phyloP scores from a whole-genome alignment of 1,139 yeast species.

The Candida labiduridarum region DNA sequence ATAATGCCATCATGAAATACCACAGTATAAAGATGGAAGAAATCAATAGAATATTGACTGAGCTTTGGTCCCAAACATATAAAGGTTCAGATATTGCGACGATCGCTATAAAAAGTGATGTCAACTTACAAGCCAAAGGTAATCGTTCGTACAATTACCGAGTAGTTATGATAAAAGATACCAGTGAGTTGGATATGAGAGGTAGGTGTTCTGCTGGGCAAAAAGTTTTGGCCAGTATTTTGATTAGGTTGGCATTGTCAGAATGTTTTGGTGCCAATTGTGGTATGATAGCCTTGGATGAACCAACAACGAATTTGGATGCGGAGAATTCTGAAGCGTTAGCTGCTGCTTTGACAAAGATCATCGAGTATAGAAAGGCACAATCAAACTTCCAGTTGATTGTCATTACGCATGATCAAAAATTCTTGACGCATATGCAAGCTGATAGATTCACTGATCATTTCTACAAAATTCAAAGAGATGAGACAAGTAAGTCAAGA shows the following conservation, averaged over 20 bases:
- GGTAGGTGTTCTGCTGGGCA: slow-evolving; percentile 99
- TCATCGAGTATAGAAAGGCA: slow-evolving; percentile 70
- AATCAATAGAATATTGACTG: slow-evolving; percentile 84
- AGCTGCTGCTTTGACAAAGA: slow-evolving; percentile 75
- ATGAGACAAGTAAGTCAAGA: slow-evolving; percentile 76
- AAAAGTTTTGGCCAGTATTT: slow-evolving; percentile 88
- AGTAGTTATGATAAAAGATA: slow-evolving; percentile 93
- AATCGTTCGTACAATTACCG: slow-evolving; percentile 85
- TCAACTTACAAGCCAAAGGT: slow-evolving; percentile 57
- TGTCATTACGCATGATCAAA: slow-evolving; percentile 95
- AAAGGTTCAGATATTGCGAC: slow-evolving; percentile 95
- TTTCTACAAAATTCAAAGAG: slow-evolving; percentile 79
- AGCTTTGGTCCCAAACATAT: slow-evolving; percentile 91
- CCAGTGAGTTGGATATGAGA: slow-evolving; percentile 93
- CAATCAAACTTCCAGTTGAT: slow-evolving; percentile 93
- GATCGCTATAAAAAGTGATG: slow-evolving; percentile 82
- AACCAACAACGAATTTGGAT: slow-evolving; percentile 96
- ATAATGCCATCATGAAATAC: slow-evolving; percentile 90
- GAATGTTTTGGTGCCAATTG: slow-evolving; percentile 95
- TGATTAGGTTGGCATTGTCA: slow-evolving; percentile 87
- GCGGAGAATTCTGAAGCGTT: slow-evolving; percentile 85
- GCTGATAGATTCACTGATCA: slow-evolving; percentile 89
- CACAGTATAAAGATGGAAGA: slow-evolving; percentile 93
- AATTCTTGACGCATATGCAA: slow-evolving; percentile 80
- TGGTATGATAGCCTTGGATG: slow-evolving; percentile 95